These are phyloP conservation scores for Solanum bukasovii DNA, from an alignment of 257 asterid genomes.

Conservation along the genomic window DNA sequence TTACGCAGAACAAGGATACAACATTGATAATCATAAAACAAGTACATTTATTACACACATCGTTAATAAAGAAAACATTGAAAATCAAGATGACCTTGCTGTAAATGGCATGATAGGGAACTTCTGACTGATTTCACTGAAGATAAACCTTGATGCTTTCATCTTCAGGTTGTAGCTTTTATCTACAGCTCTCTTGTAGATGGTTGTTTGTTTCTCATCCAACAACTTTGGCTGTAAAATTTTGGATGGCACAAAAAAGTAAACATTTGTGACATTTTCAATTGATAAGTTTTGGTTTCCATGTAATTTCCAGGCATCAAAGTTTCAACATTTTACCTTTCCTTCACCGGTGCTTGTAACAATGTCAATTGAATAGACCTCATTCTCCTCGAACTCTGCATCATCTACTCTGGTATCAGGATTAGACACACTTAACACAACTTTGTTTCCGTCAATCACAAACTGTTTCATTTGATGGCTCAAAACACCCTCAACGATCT, in stretches of 20 bases:
- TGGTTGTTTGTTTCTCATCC: conserved; percentile 94
- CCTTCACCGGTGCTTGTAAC: conserved; percentile 96
- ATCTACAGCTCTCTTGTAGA: conserved; percentile 97
- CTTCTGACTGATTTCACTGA: conserved; percentile 81
- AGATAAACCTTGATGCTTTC: conserved; percentile 89
- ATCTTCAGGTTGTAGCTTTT: conserved; percentile 72
- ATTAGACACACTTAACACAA: conserved; percentile 47
- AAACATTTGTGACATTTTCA: background rate
- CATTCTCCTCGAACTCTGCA: conserved; percentile 80
- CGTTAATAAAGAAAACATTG: background rate
- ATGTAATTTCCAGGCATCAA: background rate
- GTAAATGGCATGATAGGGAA: conserved; percentile 74
- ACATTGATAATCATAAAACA: background rate
- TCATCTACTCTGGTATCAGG: conserved; percentile 90
- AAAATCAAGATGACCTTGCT: conserved; percentile 34
- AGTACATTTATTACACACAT: background rate
- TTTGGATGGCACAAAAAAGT: background rate
- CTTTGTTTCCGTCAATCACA: conserved; percentile 92
- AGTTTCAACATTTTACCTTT: conserved; percentile 34
- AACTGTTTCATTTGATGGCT: conserved; percentile 94
- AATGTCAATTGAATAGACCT: conserved; percentile 73
- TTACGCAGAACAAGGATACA: background rate
- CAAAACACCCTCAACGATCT: conserved; percentile 81
- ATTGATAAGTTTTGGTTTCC: background rate
- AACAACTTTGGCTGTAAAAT: conserved; percentile 46